Evolutionary conservation across 2,329 filamentous ascomycete species (phyloP).

Genomic region (Herpotrichia juniperi): DNA sequence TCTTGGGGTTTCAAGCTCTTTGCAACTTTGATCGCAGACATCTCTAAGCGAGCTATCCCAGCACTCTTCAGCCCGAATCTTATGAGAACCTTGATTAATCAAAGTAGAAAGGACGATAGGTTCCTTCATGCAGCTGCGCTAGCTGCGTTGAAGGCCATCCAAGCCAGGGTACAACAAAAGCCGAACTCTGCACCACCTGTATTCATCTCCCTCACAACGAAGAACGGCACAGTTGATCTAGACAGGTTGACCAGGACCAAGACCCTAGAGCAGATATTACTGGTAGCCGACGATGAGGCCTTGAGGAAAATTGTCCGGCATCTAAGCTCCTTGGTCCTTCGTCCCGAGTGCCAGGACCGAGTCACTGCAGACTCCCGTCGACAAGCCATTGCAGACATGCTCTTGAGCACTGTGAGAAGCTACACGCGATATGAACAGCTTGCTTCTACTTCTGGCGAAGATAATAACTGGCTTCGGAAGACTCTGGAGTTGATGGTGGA

Average conservation of each 20-base stretch:
- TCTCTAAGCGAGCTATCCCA: slow-evolving; percentile 57
- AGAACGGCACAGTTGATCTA: slow-evolving; percentile 76
- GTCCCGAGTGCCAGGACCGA: slow-evolving; percentile 53
- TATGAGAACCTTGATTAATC: slow-evolving; percentile 58
- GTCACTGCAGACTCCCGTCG: slow-evolving; percentile 53
- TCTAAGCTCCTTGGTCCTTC: slow-evolving; percentile 53
- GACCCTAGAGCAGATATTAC: slow-evolving; percentile 76
- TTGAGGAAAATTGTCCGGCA: slow-evolving; percentile 60
- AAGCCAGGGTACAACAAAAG: slow-evolving; percentile 64
- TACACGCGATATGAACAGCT: slow-evolving; percentile 39
- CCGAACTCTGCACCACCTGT: slow-evolving; percentile 66
- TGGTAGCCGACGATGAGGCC: slow-evolving; percentile 60
- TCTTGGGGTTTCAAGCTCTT: slow-evolving; percentile 91
- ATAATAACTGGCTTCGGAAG: slow-evolving; percentile 51
- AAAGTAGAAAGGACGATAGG: slow-evolving; percentile 42
- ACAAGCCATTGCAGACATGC: slow-evolving; percentile 58
- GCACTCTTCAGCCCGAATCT: slow-evolving; percentile 82
- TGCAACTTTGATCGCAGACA: slow-evolving; percentile 70
- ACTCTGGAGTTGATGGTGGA: slow-evolving; percentile 55
- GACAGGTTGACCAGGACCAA: slow-evolving; percentile 87
- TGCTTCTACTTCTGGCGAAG: slow-evolving; percentile 32
- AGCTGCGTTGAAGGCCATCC: slow-evolving; percentile 75
- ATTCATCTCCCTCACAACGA: slow-evolving; percentile 71
- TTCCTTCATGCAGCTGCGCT: slow-evolving; percentile 70
- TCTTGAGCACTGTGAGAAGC: slow-evolving; percentile 57